Conservation (phyloP, 495 filamentous ascomycete species). For the Penicillium longicatenatum region DNA sequence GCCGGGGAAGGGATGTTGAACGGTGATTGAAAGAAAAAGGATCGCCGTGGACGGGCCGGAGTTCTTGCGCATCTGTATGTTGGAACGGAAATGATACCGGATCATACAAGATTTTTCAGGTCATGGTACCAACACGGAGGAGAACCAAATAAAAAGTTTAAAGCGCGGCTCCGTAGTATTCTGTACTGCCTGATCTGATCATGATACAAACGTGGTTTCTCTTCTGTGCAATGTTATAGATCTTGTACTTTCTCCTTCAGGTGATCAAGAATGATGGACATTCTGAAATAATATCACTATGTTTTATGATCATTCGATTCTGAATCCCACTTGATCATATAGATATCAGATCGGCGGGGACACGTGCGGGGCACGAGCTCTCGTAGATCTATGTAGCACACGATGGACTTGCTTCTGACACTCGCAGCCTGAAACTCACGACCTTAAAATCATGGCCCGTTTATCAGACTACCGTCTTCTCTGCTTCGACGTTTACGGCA, state of each 20-base stretch:
- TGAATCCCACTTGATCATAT: background rate
- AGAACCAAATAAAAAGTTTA: conserved; percentile 42
- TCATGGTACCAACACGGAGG: conserved; percentile 34
- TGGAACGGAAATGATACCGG: conserved; percentile 43
- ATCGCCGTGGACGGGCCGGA: conserved; percentile 35
- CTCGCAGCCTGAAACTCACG: conserved; percentile 18
- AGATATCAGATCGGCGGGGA: background rate
- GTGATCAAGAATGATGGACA: background rate
- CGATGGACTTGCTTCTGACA: background rate
- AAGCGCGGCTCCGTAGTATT: conserved; percentile 32
- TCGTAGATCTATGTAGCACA: background rate
- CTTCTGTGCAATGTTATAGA: conserved; percentile 14
- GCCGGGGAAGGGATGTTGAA: conserved; percentile 26
- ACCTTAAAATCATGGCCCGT: conserved; percentile 27
- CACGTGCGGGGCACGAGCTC: background rate
- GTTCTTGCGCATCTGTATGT: conserved; percentile 37
- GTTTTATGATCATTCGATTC: conserved; percentile 10
- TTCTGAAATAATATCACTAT: conserved; percentile 12
- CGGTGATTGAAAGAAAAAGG: conserved; percentile 25
- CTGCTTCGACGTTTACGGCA: conserved; percentile 82
- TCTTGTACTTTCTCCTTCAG: conserved; percentile 6
- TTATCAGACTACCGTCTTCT: conserved; percentile 54
- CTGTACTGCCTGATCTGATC: conserved; percentile 34
- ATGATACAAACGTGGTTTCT: conserved; percentile 37
- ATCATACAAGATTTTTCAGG: conserved; percentile 45